Percentiles rank a stretch among this genome's conserved stretches.
Evolutionary conservation across 176 grass and related monocot species (phyloP).

Genomic region (Oryza officinalis): DNA sequence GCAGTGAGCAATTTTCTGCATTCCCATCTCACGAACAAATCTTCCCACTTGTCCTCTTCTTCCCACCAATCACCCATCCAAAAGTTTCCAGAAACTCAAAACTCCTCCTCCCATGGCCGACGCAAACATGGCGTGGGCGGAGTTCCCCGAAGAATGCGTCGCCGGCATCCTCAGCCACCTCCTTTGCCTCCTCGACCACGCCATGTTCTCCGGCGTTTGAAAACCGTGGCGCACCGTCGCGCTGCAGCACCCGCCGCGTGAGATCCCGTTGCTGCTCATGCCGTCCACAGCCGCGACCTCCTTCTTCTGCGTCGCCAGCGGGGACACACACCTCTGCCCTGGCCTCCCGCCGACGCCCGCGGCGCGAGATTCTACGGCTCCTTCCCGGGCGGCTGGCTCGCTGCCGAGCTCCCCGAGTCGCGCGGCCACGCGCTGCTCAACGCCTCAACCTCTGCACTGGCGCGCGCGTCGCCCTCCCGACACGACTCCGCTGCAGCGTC

Average conservation of each 20-base stretch:
- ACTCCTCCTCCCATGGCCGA: neutral
- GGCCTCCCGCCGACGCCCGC: too few species aligned
- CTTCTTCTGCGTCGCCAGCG: constrained; percentile 1
- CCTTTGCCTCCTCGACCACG: constrained; percentile 10
- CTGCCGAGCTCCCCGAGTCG: too few species aligned
- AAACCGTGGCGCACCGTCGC: neutral
- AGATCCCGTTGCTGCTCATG: constrained; percentile 11
- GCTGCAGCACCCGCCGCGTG: neutral
- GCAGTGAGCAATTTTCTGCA: too few species aligned
- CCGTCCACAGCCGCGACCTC: neutral
- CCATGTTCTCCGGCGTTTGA: neutral
- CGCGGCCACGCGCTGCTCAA: neutral
- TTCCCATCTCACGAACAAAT: too few species aligned
- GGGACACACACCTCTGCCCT: neutral
- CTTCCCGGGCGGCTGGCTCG: too few species aligned
- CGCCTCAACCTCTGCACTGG: neutral
- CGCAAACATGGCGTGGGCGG: neutral
- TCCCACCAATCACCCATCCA: too few species aligned
- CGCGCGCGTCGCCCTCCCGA: neutral
- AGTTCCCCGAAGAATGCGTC: neutral
- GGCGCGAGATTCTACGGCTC: too few species aligned
- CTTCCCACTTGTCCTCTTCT: too few species aligned
- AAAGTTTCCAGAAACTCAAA: too few species aligned
- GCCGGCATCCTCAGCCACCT: neutral
- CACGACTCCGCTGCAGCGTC: too few species aligned